Evolutionary conservation across 768 basidiomycete species (phyloP), one percentile per base, ranked within the genome.

Genomic region (Daedaleopsis nitida): DNA sequence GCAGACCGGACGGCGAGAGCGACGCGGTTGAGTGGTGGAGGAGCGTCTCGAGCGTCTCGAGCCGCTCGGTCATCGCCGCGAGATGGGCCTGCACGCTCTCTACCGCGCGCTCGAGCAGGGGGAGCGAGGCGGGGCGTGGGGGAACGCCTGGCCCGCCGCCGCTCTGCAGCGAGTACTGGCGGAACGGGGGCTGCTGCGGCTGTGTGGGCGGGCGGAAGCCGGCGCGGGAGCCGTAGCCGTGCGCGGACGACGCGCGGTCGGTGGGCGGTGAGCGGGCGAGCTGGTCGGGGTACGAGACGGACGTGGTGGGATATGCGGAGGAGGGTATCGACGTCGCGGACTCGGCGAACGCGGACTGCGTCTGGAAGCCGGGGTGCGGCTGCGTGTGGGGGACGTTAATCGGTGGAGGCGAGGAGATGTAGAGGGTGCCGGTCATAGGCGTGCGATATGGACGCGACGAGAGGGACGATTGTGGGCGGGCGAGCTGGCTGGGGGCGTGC

Each of bases 31-130:
- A 66, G 42, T 56, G 60, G 48, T 69, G 66, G 14, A 68, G 53
- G 16, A 64, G 52, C 13, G 64, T 58, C 57, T 94, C 93, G n/a
- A 95, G 75, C 12, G 67, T 63, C 53, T 80, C 77, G 9, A 81
- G 70, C 32, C 94, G 86, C 72, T 94, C 92, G 9, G 83, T 86
- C 47, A 95, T 80, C 7, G 92, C 92, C 0, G 91, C 91, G 19
- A 95, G 75, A 63, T 93, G 89, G 0, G 86, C 83, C 72, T 96
- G 93, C 53, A 94, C 81, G 63, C 82, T 86, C 72, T 94, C 91
- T 19, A 95, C 77, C 0, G 90, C 90, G 49, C 83, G 83, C 72
- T 94, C 93, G 55, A 96, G 77, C 8, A 81, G 77, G 39, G 80
- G 72, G 23, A 78, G 75, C 3, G 67, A 62, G 1, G 62, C 44